Base-by-base conservation (phyloP, 2,329 filamentous ascomycete species). In the Neospermospora avenae region DNA sequence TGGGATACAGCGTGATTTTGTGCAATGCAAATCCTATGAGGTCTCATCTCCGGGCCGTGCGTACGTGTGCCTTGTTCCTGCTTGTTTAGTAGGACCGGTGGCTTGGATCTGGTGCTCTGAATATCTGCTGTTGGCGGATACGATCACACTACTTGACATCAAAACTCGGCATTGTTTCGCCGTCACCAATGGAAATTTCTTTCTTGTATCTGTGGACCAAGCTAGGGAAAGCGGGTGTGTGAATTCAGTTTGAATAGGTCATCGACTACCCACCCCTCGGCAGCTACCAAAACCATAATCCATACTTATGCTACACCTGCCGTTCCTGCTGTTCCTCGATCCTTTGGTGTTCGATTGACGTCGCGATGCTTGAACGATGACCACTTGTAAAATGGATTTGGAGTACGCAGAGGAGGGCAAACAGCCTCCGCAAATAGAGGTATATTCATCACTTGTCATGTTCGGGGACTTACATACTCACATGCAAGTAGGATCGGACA, bases 361-460 rank as follows among this genome's bases (percentile, higher is more conserved):
- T 52, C 48, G 56, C 35, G 16, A 58, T 58, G 46, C 48, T 52
- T 44, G 56, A 53, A 53, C 22, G 56, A 58, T 58, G 56, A 58
- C 22, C 7, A 39, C 6, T 31, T 6, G 35, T 14, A 45, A 37
- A 44, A 53, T 52, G 28, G 46, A 53, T 7, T 37, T 58, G 56
- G 56, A 58, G 56, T 58, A 53, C 31, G 56, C 48, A 44, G 56
- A 58, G 41, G 56, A 58, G 41, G 56, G 56, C 35, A 45, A 58
- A 42, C n/a, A 53, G 48, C 48, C 56, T 45, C 37, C 34, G 20
- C 56, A 52, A 34, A 35, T n/a, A 49, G 46, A 58, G 46, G 56
- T 58, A 58, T 20, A n/a, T 35, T 24, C 22, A 37, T 39, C n/a
- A 28, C 45, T 45, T 31, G 18, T 25, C 13, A 31, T 45, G 34